A percentile compares a stretch with the other conserved stretches of the same genome.
Conservation (phyloP, 164 flowering plant genomes). For the Magnolia changhungtana region DNA sequence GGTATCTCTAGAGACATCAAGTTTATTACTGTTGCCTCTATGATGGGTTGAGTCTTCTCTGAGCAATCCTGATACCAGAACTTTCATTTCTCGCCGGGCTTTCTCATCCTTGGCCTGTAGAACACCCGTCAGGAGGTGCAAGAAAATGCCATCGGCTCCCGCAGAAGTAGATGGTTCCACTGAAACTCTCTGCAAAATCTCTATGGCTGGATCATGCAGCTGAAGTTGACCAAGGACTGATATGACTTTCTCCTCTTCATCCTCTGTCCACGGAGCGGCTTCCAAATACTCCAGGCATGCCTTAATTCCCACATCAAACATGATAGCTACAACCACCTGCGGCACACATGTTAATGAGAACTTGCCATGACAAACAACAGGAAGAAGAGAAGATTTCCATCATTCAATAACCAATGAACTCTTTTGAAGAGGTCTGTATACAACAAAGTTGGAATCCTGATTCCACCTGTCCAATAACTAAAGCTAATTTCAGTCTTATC, state of each 20-base stretch:
- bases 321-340: constrained; percentile 72
- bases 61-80: constrained; percentile 53
- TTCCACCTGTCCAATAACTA: too few species aligned
- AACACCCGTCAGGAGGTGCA: constrained; percentile 52
- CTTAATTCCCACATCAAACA: constrained; percentile 60
- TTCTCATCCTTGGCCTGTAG: constrained; percentile 79
- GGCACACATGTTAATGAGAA: constrained; percentile 11
- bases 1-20: constrained; percentile 61
- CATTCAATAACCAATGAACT: not conserved
- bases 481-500: too few species aligned
- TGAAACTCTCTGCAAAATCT: constrained; percentile 64
- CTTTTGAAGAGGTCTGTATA: not conserved
- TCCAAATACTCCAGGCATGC: constrained; percentile 84
- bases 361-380: not conserved
- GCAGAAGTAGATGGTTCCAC: constrained; percentile 54
- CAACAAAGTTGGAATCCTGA: too few species aligned
- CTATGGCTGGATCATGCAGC: constrained; percentile 37
- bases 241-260: constrained; percentile 70
- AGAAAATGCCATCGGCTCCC: constrained; percentile 49
- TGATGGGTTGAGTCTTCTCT: constrained; percentile 43
- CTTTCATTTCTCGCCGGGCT: constrained; percentile 85
- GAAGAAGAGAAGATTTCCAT: not conserved
- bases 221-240: constrained; percentile 51
- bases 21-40: constrained; percentile 6
- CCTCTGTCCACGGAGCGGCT: constrained; percentile 90